A percentile compares a stretch with the other conserved stretches of the same genome.
phyloP scores from a whole-genome alignment of 148 eudicot genomes.

The Beta vulgaris region DNA sequence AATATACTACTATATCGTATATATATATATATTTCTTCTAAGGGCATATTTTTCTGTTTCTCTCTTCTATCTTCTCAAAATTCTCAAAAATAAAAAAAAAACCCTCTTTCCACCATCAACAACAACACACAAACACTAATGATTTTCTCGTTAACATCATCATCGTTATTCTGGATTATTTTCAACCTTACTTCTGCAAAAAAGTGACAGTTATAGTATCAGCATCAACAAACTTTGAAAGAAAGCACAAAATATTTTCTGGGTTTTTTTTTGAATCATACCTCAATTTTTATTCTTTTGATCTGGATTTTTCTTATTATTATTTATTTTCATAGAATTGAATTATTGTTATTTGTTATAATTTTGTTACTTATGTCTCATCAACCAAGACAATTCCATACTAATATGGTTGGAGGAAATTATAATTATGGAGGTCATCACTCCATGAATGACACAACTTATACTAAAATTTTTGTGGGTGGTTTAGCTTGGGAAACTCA shows the following conservation, averaged over 20 bases:
- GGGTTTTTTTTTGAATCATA: slow-evolving; percentile 13
- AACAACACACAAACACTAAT: slow-evolving; percentile 22
- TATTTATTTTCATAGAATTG: background rate
- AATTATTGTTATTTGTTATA: background rate
- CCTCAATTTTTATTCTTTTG: background rate
- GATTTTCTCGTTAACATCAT: slow-evolving; percentile 33
- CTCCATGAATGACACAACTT: slow-evolving; percentile 33
- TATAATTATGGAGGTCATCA: slow-evolving; percentile 1
- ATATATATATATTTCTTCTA: background rate
- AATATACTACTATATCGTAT: slow-evolving; percentile 4
- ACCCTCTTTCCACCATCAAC: background rate
- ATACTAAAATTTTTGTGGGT: slow-evolving; percentile 46
- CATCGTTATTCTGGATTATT: slow-evolving; percentile 33
- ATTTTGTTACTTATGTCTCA: slow-evolving; percentile 17
- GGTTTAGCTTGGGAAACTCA: slow-evolving; percentile 55
- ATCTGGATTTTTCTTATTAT: too few species aligned
- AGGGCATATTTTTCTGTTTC: background rate
- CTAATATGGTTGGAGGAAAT: slow-evolving; percentile 27
- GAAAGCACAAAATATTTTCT: background rate
- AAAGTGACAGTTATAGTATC: slow-evolving; percentile 16
- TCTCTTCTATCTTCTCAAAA: background rate
- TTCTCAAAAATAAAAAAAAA: too few species aligned
- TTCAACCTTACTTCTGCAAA: slow-evolving; percentile 21
- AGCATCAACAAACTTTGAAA: background rate
- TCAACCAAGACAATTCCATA: slow-evolving; percentile 25